Evolutionary conservation across 2,329 filamentous ascomycete species (phyloP).

Genomic region (Seiridium cupressi): DNA sequence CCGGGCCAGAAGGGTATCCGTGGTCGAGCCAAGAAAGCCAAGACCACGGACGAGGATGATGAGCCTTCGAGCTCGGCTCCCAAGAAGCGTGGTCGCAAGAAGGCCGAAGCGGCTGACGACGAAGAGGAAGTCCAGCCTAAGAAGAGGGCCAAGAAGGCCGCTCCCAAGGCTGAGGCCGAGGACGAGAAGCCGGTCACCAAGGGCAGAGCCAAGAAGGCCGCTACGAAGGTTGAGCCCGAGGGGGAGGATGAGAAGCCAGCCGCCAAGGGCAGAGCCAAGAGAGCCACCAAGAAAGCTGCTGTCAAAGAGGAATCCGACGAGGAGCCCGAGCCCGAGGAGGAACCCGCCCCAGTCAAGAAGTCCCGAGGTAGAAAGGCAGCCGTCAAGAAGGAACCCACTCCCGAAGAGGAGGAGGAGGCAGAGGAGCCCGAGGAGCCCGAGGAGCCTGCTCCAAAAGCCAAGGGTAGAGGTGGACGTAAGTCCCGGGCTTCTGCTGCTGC

Average conservation of each 20-base stretch:
- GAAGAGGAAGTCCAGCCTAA: constrained; percentile 31
- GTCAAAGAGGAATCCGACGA: constrained; percentile 22
- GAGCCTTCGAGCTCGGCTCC: constrained; percentile 20
- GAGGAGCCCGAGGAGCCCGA: constrained; percentile 12
- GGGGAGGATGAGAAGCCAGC: constrained; percentile 19
- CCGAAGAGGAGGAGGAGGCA: constrained; percentile 18
- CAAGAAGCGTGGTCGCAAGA: constrained; percentile 37
- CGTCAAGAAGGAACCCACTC: constrained; percentile 12
- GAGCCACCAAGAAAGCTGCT: constrained; percentile 20
- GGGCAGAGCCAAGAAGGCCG: constrained; percentile 23
- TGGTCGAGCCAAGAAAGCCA: constrained; percentile 33
- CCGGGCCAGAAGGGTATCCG: constrained; percentile 67
- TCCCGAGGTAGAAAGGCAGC: constrained; percentile 5
- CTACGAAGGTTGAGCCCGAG: constrained; percentile 18
- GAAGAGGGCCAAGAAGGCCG: constrained; percentile 35
- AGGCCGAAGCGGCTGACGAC: constrained; percentile 24
- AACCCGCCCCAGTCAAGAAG: constrained; percentile 32
- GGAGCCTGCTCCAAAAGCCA: constrained; percentile 16
- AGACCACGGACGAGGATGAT: constrained; percentile 30
- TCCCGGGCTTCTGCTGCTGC: constrained; percentile 8
- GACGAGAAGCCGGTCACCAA: constrained; percentile 18
- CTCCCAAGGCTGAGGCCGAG: constrained; percentile 23
- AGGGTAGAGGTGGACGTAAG: constrained; percentile 20
- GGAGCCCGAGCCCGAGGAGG: constrained; percentile 28
- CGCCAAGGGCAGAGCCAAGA: constrained; percentile 23